These are phyloP conservation scores for Hebeloma cylindrosporum DNA, from an alignment of 768 basidiomycete genomes.

Conservation along the genomic window DNA sequence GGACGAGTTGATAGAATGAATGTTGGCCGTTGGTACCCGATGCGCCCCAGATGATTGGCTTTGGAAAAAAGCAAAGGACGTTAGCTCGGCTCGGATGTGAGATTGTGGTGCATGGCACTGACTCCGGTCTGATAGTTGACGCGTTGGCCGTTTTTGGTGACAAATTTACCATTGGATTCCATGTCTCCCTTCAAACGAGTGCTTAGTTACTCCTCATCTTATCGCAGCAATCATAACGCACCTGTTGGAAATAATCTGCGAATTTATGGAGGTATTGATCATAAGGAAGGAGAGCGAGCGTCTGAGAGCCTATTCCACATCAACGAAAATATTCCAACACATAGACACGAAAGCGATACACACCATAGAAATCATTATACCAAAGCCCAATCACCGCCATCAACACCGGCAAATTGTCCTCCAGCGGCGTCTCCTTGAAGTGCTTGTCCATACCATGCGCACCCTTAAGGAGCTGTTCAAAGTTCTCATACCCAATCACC, in stretches of 20 bases:
- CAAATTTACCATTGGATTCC: slow-evolving; percentile 98
- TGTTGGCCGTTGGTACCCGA: slow-evolving; percentile 99
- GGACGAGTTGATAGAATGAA: slow-evolving; percentile 98
- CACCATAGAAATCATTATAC: slow-evolving; percentile 98
- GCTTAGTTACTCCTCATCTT: background rate
- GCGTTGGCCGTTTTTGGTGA: slow-evolving; percentile 91
- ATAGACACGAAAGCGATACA: slow-evolving; percentile 9
- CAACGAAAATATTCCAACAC: background rate
- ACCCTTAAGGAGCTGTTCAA: slow-evolving; percentile 84
- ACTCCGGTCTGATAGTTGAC: slow-evolving; percentile 97
- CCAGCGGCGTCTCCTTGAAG: slow-evolving; percentile 84
- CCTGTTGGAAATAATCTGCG: slow-evolving; percentile 99
- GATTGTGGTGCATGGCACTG: slow-evolving; percentile 29
- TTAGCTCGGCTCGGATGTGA: background rate
- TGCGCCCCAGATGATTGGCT: slow-evolving; percentile 99
- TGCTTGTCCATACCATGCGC: slow-evolving; percentile 99
- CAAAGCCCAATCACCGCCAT: slow-evolving; percentile 90
- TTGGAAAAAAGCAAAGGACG: slow-evolving; percentile 2
- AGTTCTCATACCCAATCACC: slow-evolving; percentile 92
- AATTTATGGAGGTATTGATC: slow-evolving; percentile 99
- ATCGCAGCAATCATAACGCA: slow-evolving; percentile 10
- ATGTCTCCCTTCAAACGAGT: slow-evolving; percentile 78
- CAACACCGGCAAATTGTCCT: slow-evolving; percentile 90
- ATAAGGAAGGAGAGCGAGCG: slow-evolving; percentile 92
- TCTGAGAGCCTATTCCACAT: slow-evolving; percentile 70